phyloP scores from a whole-genome alignment of 2,329 filamentous ascomycete genomes.

The Penicillium corylophilum region DNA sequence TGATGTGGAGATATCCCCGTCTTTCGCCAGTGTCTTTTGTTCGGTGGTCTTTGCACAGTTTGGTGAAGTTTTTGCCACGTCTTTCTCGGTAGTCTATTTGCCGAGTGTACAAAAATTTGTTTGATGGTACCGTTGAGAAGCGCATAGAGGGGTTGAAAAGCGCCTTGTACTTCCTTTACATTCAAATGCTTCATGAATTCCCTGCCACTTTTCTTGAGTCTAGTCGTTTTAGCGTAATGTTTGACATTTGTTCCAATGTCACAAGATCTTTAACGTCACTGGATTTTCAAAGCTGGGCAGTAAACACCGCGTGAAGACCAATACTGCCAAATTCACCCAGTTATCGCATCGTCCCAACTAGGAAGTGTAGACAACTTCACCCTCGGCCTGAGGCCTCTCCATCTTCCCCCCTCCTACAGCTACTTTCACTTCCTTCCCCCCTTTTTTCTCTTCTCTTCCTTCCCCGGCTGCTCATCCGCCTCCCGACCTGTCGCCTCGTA shows the following conservation, averaged over 20 bases:
- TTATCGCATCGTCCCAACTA: too few species aligned
- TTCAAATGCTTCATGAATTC: not conserved
- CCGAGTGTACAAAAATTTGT: not conserved
- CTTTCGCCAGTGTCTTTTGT: slow-evolving; percentile 21
- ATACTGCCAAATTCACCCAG: too few species aligned
- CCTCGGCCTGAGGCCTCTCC: too few species aligned
- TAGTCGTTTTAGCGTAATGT: not conserved
- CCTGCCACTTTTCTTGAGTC: not conserved
- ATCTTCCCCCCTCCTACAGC: too few species aligned
- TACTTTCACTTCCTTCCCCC: too few species aligned
- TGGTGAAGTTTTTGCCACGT: slow-evolving; percentile 18
- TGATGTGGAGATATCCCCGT: slow-evolving; percentile 32
- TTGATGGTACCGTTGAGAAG: not conserved
- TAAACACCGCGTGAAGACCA: too few species aligned
- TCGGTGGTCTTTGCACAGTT: slow-evolving; percentile 9
- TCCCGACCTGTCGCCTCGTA: too few species aligned
- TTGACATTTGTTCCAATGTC: not conserved
- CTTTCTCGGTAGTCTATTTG: not conserved
- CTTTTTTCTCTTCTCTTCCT: too few species aligned
- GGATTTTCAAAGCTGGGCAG: too few species aligned
- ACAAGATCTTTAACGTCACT: too few species aligned
- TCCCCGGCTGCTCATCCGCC: too few species aligned
- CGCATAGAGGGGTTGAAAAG: not conserved
- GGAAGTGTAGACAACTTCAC: too few species aligned
- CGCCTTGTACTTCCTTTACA: not conserved